Base-by-base conservation (phyloP, 257 asterid species). In the Haberlea rhodopensis region DNA sequence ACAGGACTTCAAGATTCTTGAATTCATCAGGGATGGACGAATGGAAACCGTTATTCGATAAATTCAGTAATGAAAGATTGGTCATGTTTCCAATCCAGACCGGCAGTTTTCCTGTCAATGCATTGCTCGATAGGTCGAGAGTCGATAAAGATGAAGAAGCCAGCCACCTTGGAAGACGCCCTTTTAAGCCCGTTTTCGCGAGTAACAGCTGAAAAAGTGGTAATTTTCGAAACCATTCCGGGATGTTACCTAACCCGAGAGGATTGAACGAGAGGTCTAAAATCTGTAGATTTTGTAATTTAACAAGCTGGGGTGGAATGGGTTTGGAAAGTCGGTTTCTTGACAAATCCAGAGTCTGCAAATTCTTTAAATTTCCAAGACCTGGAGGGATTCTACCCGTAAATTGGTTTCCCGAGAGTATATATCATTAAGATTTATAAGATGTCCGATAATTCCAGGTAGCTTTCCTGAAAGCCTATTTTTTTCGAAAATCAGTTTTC, bases 41-140 rank as follows among this genome's bases (percentile, higher is more conserved):
- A 22, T 45, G 45, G 43, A 87, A 83, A 0, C 27, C 71, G 61
- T 89, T 87, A 67, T 77, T 76, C 4, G 97, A 85, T n/a, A 87
- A 34, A 61, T 85, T 83, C 46, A 89, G 78, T 9, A 55, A 62
- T n/a, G n/a, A n/a, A n/a, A n/a, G n/a, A n/a, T n/a, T n/a, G 0
- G 85, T 77, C 95, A 87, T 79, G 73, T 85, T 87, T 3, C 91
- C 91, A 5, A 88, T 79, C 89, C 91, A 87, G 1, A 32, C 2
- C 6, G 91, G 94, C 32, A 89, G 60, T 49, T 79, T 73, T 9
- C 94, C 91, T 27, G 75, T 71, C 53, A 85, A 27, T 29, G 32
- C 80, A 58, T 90, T 90, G 74, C 73, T 69, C 18, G 96, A 89
- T 48, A 87, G 49, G 68, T 89, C 94, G 2, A 87, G 78, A 1